phyloP scores from a whole-genome alignment of 352 stramenopile species.

The Albugo candida region DNA sequence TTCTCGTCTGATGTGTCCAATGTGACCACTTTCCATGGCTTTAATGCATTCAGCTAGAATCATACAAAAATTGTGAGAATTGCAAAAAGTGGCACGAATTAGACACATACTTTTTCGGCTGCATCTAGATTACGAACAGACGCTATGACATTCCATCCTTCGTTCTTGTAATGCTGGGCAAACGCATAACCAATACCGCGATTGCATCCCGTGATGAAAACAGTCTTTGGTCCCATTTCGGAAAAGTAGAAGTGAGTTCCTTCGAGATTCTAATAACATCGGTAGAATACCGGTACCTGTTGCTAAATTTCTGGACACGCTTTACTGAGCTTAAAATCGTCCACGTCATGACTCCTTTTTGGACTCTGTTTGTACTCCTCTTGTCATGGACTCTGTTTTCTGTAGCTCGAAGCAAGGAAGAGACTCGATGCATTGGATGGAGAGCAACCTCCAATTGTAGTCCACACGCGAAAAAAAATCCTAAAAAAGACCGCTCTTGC shows the following conservation, averaged over 20 bases:
- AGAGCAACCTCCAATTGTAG: slow-evolving; percentile 47
- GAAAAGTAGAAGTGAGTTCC: too few relatives aligned
- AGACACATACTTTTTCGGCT: slow-evolving; percentile 12
- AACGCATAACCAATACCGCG: slow-evolving; percentile 33
- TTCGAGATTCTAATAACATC: too few relatives aligned
- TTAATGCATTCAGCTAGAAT: slow-evolving; percentile 15
- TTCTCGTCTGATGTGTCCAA: slow-evolving; percentile 32
- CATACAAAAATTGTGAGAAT: neutral
- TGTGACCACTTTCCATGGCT: slow-evolving; percentile 23
- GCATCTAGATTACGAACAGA: slow-evolving; percentile 19
- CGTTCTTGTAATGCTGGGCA: slow-evolving; percentile 18
- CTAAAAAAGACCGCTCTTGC: slow-evolving; percentile 39
- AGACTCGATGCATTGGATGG: slow-evolving; percentile 41
- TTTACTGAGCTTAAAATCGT: too few relatives aligned
- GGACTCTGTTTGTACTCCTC: neutral
- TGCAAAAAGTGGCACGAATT: neutral
- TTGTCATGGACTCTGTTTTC: neutral
- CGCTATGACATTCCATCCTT: slow-evolving; percentile 31
- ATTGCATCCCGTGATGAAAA: slow-evolving; percentile 38
- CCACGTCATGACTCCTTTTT: neutral
- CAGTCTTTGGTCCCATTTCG: slow-evolving; percentile 13
- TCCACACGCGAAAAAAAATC: slow-evolving; percentile 41
- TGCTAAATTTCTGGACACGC: too few relatives aligned
- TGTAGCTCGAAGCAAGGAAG: neutral
- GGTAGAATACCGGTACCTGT: too few relatives aligned